Conservation (phyloP, 257 asterid genomes). For the Solanum raphanifolium region DNA sequence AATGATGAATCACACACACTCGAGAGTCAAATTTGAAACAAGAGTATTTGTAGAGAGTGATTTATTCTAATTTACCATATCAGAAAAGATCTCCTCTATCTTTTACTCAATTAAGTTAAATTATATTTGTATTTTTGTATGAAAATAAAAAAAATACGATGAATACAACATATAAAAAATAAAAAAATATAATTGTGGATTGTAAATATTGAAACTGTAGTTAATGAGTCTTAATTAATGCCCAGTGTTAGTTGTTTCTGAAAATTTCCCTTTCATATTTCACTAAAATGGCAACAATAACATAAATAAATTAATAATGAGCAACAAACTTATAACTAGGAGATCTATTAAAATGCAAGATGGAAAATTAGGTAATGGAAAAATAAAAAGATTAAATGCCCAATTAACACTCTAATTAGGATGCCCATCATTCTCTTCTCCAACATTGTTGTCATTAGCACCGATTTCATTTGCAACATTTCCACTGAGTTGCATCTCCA, state of each 20-base stretch:
- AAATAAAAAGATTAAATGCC: background rate
- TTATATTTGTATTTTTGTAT: too few relatives aligned
- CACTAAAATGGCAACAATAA: background rate
- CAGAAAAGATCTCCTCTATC: background rate
- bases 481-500: background rate
- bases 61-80: background rate
- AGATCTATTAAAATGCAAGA: background rate
- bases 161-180: background rate
- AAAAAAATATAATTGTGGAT: too few relatives aligned
- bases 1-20: too few relatives aligned
- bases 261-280: background rate
- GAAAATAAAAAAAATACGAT: background rate
- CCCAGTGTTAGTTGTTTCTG: background rate
- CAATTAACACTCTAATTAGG: background rate
- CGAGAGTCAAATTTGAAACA: background rate
- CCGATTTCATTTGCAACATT: background rate
- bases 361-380: background rate
- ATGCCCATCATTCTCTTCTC: background rate
- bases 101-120: background rate
- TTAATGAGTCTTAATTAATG: background rate
- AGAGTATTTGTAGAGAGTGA: background rate
- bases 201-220: background rate
- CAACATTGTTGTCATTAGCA: background rate
- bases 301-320: background rate
- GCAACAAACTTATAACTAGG: background rate